These are phyloP conservation scores for Margaritispora aquatica DNA, from an alignment of 495 filamentous ascomycete genomes.

Conservation along the genomic window DNA sequence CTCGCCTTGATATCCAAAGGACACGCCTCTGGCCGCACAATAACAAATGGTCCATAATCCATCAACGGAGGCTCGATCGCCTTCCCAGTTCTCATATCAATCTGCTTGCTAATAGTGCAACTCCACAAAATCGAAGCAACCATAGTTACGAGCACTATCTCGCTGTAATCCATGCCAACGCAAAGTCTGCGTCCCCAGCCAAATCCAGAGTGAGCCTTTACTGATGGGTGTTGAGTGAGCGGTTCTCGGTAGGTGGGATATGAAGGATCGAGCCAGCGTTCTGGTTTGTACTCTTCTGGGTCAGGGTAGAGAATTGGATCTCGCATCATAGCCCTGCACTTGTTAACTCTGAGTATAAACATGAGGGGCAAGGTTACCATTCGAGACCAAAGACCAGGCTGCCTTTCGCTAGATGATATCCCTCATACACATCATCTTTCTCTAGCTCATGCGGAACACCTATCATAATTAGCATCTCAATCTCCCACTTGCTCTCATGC, in stretches of 20 bases:
- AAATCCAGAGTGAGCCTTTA: constrained; percentile 9
- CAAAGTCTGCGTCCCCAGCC: constrained; percentile 11
- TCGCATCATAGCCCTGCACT: constrained; percentile 40
- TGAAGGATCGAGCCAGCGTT: constrained; percentile 36
- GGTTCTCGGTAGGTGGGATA: constrained; percentile 30
- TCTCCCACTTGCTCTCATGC: neutral
- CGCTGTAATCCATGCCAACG: constrained; percentile 1
- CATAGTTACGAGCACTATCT: neutral
- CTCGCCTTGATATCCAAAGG: neutral
- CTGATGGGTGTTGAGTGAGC: constrained; percentile 38
- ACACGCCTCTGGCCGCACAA: neutral
- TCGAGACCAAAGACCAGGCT: neutral
- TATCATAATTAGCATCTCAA: neutral
- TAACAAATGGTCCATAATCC: constrained; percentile 2
- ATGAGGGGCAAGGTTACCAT: neutral
- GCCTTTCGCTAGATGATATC: constrained; percentile 44
- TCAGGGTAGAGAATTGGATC: constrained; percentile 52
- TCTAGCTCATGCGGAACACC: constrained; percentile 36
- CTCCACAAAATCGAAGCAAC: constrained; percentile 1
- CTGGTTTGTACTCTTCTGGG: constrained; percentile 52
- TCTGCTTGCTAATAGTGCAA: constrained; percentile 2
- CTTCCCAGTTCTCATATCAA: neutral
- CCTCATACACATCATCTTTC: constrained; percentile 41
- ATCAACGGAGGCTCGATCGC: constrained; percentile 1
- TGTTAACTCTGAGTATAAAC: neutral